phyloP scores from a whole-genome alignment of 31 red algal species.

The Odonthalia washingtoniensis region DNA sequence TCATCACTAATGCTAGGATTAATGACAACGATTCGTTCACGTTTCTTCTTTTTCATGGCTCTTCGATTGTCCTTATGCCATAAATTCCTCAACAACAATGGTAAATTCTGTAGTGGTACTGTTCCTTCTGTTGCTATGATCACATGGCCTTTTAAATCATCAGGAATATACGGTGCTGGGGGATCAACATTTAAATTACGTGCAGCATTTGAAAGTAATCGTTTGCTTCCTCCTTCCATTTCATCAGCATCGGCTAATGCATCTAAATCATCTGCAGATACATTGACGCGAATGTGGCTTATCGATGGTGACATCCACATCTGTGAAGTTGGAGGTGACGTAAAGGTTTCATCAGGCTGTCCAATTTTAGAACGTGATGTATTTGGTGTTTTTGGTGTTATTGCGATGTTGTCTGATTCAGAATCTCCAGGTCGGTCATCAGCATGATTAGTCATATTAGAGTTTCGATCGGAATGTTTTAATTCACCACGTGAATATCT shows the following conservation, averaged over 20 bases:
- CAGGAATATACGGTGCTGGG: constrained; percentile 20
- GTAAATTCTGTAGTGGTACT: constrained; percentile 46
- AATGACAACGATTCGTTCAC: constrained; percentile 60
- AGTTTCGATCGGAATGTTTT: neutral
- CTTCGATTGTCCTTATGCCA: constrained; percentile 61
- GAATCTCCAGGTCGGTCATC: neutral
- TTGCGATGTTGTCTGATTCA: neutral
- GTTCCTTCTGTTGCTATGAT: constrained; percentile 69
- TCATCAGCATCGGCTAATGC: constrained; percentile 22
- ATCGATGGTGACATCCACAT: too few relatives aligned
- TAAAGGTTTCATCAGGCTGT: neutral
- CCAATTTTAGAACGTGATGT: neutral
- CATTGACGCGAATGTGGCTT: neutral
- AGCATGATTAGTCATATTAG: neutral
- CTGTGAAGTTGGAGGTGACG: neutral
- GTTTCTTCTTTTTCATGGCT: neutral
- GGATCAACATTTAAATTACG: neutral
- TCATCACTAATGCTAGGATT: constrained; percentile 56
- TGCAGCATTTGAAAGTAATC: neutral
- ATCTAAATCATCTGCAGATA: constrained; percentile 57
- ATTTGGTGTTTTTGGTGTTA: neutral
- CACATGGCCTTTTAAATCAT: constrained; percentile 55
- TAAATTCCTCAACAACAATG: constrained; percentile 55
- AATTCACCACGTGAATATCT: constrained; percentile 21
- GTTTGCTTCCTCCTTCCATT: neutral